Evolutionary conservation across 169 alveolate species (phyloP), one percentile per base, ranked within the genome.

Genomic region (Plasmodium vivax): DNA sequence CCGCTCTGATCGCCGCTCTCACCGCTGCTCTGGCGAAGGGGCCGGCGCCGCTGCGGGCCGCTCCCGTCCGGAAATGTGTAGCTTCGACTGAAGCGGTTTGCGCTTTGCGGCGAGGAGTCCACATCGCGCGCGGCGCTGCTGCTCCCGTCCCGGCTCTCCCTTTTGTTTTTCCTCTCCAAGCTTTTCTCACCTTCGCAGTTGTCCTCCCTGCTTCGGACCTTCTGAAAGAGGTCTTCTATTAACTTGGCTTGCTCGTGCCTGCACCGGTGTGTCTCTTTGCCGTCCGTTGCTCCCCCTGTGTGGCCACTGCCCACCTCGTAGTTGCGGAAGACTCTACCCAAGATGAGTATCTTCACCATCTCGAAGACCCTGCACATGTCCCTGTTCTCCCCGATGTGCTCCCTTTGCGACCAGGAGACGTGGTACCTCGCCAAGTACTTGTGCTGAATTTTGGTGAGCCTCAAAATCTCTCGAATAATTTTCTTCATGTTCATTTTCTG

Each of bases 371-470:
- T 80, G 16, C 43, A 43, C 36, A 58, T 45, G 54, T 62, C 51
- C 27, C 27, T 79, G 45, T 80, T 10, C 10, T 58, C 19, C 1
- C 23, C 10, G 23, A 27, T n/a, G 36, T 54, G 30, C 23, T 80
- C 88, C 30, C 54, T 77, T 4, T 88, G 84, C 23, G 71, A 80
- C 94, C 94, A 88, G 12, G 94, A 80, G 16, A 88, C 36, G 38
- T 88, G 94, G 72, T 88, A 88, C 36, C 94, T 43, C 51, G 77
- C 82, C 45, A 88, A 80, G 71, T 88, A 88, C 73, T 88, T 88
- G 36, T 88, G 94, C 43, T 88, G 94, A 62, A 88, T 80, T 88
- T 88, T 88, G 1, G 94, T 36, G 23, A 88, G 38, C 34, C 45
- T 88, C 23, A 72, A 74, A 43, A 88, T 30, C 23, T 88, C 94